phyloP scores from a whole-genome alignment of 2,329 filamentous ascomycete species.

The Alternaria brassicicola region DNA sequence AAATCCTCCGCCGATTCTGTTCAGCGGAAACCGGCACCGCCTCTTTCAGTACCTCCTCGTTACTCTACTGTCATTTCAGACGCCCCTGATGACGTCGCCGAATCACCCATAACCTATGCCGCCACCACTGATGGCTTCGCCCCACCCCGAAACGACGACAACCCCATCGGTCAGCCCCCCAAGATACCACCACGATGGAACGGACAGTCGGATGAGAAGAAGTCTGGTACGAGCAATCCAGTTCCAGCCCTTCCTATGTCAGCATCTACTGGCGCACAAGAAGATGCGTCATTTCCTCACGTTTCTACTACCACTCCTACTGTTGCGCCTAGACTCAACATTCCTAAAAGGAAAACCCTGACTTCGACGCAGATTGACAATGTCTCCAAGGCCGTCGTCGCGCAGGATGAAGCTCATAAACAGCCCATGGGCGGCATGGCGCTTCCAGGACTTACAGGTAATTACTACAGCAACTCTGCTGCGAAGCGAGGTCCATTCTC shows the following conservation, averaged over 20 bases:
- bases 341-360: constrained; percentile 55
- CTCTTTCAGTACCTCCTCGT: constrained; percentile 49
- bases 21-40: constrained; percentile 53
- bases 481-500: constrained; percentile 10
- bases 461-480: constrained; percentile 8
- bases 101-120: constrained; percentile 49
- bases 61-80: constrained; percentile 54
- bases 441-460: constrained; percentile 26
- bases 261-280: constrained; percentile 20
- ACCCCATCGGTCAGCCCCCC: constrained; percentile 11
- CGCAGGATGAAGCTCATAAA: constrained; percentile 23
- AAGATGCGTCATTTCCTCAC: constrained; percentile 12
- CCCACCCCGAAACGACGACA: constrained; percentile 29
- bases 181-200: constrained; percentile 26
- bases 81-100: constrained; percentile 40
- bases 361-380: constrained; percentile 52
- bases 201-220: constrained; percentile 42
- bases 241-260: constrained; percentile 24
- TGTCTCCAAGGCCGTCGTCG: constrained; percentile 35
- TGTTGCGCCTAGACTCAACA: constrained; percentile 45
- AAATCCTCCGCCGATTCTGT: constrained; percentile 39
- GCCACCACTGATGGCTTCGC: constrained; percentile 51
- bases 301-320: constrained; percentile 24
- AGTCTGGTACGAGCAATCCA: constrained; percentile 46
- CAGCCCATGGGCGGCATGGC: constrained; percentile 25